These are phyloP conservation scores for Sclerotinia sclerotiorum DNA, from an alignment of 2,329 filamentous ascomycete genomes.

Conservation along the genomic window DNA sequence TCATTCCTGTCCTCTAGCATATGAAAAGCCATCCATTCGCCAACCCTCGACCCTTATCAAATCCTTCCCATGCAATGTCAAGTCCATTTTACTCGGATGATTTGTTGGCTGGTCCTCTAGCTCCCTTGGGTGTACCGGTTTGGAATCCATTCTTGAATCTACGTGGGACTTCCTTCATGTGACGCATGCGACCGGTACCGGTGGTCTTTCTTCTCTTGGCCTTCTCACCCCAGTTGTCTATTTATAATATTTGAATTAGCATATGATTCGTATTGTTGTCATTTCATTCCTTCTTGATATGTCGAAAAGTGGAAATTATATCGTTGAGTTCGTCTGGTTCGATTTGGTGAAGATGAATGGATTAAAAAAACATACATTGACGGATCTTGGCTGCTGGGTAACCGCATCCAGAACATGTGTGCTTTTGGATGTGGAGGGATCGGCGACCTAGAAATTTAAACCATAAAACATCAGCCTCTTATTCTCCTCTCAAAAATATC, in stretches of 20 bases:
- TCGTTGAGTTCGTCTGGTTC: background rate
- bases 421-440: conserved; percentile 99
- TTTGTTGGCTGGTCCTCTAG: conserved; percentile 59
- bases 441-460: conserved; percentile 67
- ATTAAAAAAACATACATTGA: conserved; percentile 77
- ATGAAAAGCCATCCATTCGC: conserved; percentile 24
- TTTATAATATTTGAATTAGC: conserved; percentile 59
- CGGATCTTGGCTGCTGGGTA: conserved; percentile 96
- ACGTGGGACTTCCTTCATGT: conserved; percentile 88
- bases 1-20: conserved; percentile 20
- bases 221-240: conserved; percentile 99
- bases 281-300: conserved; percentile 50
- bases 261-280: conserved; percentile 59
- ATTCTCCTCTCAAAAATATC: background rate
- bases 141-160: conserved; percentile 99
- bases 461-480: conserved; percentile 32
- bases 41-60: conserved; percentile 35
- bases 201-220: conserved; percentile 99
- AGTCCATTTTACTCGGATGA: conserved; percentile 40
- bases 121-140: conserved; percentile 80
- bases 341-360: conserved; percentile 25
- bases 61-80: conserved; percentile 37
- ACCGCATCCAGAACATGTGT: conserved; percentile 92
- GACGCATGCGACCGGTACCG: conserved; percentile 92
- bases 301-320: background rate